Conservation (phyloP, 139 green algal genomes). For the Picochlorum sp. region DNA sequence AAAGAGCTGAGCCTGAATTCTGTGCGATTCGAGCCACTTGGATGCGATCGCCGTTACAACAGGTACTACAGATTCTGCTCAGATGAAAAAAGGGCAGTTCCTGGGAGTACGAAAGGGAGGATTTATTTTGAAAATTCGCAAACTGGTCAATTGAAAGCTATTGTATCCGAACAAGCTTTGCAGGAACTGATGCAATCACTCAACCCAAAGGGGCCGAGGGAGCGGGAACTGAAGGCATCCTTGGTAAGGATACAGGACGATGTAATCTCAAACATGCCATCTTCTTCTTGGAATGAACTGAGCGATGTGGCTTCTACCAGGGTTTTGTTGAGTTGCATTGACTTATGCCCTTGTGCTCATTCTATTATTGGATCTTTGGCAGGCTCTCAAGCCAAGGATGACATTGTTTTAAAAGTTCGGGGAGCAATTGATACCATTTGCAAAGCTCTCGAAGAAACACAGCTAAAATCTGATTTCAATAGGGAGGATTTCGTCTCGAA, state of each 20-base stretch:
- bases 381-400: no score
- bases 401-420: slow-evolving; percentile 8
- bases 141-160: slow-evolving; percentile 34
- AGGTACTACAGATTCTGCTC: slow-evolving; percentile 54
- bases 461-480: slow-evolving; percentile 1
- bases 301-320: not conserved
- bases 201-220: slow-evolving; percentile 43
- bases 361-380: not conserved
- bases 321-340: slow-evolving; percentile 26
- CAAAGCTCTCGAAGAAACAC: not conserved
- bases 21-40: slow-evolving; percentile 52
- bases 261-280: slow-evolving; percentile 29
- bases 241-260: slow-evolving; percentile 19
- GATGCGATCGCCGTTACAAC: slow-evolving; percentile 70
- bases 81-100: slow-evolving; percentile 6
- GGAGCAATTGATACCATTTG: slow-evolving; percentile 6
- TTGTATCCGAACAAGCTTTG: slow-evolving; percentile 34
- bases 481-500: slow-evolving; percentile 20
- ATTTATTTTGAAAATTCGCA: slow-evolving; percentile 37
- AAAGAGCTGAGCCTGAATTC: slow-evolving; percentile 33
- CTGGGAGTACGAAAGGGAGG: slow-evolving; percentile 10
- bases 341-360: not conserved
- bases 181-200: slow-evolving; percentile 40
- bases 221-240: slow-evolving; percentile 34
- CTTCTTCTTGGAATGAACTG: not conserved